These are phyloP conservation scores for Punica granatum DNA, from an alignment of 345 rosid genomes.

Conservation along the genomic window DNA sequence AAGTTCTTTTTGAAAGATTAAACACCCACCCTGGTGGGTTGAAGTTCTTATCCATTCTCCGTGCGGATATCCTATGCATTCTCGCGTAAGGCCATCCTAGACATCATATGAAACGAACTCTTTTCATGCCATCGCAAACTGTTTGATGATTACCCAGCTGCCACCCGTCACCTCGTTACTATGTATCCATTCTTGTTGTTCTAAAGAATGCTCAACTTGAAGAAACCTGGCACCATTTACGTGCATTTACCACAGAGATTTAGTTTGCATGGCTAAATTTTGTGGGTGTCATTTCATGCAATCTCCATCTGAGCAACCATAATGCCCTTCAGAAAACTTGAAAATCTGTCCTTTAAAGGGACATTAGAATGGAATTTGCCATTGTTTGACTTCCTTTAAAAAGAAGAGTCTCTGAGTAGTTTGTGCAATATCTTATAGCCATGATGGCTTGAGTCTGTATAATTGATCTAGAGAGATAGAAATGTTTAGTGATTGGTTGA, in stretches of 20 bases:
- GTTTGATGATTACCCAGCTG: neutral
- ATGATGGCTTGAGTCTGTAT: neutral
- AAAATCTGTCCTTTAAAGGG: too few species aligned
- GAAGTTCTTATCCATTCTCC: conserved; percentile 64
- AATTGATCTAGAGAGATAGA: neutral
- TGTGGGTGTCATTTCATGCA: too few species aligned
- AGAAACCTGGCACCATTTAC: neutral
- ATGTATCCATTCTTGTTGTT: neutral
- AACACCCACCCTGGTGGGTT: conserved; percentile 83
- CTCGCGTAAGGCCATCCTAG: conserved; percentile 48
- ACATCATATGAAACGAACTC: conserved; percentile 2
- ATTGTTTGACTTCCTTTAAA: neutral
- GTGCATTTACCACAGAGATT: neutral
- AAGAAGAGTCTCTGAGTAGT: neutral
- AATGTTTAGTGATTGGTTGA: neutral
- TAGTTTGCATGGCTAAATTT: neutral
- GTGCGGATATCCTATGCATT: conserved; percentile 68
- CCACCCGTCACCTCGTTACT: neutral
- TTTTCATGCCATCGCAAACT: neutral
- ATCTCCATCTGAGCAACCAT: neutral
- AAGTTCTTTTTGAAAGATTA: conserved; percentile 72
- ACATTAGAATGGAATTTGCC: neutral
- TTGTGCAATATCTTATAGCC: neutral
- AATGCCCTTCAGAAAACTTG: neutral
- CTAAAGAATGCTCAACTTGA: neutral